Percentiles rank a stretch among this genome's conserved stretches.
phyloP scores from a whole-genome alignment of 495 filamentous ascomycete species.

The Penicillium ochrochloron region DNA sequence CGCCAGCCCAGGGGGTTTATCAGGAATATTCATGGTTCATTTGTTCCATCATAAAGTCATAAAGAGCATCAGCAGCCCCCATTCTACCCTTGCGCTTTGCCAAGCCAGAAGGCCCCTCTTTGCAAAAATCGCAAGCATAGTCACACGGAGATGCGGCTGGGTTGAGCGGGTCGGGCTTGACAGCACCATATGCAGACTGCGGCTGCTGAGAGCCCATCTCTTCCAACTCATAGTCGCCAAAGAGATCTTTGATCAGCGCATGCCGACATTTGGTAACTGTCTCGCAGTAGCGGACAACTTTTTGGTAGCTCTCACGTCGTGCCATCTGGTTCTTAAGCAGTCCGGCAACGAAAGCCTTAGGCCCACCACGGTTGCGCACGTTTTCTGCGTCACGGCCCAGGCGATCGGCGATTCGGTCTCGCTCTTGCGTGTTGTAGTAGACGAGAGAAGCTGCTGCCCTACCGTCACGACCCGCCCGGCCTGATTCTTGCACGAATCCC shows the following conservation, averaged over 20 bases:
- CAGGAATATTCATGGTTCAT: slow-evolving; percentile 20
- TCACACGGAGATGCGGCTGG: slow-evolving; percentile 61
- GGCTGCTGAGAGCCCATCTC: slow-evolving; percentile 46
- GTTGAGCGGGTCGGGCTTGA: neutral
- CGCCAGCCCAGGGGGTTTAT: neutral
- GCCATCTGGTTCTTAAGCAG: slow-evolving; percentile 44
- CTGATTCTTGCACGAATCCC: slow-evolving; percentile 94
- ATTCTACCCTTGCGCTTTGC: slow-evolving; percentile 61
- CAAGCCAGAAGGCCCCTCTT: slow-evolving; percentile 66
- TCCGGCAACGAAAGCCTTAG: slow-evolving; percentile 19
- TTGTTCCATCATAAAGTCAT: slow-evolving; percentile 7
- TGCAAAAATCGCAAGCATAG: slow-evolving; percentile 89
- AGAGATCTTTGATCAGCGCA: slow-evolving; percentile 75
- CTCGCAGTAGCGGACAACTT: slow-evolving; percentile 82
- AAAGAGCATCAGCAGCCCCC: slow-evolving; percentile 25
- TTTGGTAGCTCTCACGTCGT: slow-evolving; percentile 51
- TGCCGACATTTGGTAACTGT: slow-evolving; percentile 74
- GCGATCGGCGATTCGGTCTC: slow-evolving; percentile 69
- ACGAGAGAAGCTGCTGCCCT: slow-evolving; percentile 84
- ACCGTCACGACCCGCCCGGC: slow-evolving; percentile 86
- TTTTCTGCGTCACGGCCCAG: slow-evolving; percentile 44
- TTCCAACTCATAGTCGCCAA: slow-evolving; percentile 66
- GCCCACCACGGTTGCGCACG: slow-evolving; percentile 40
- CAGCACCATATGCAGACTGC: slow-evolving; percentile 19
- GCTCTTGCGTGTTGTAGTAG: slow-evolving; percentile 85